Percentiles rank a stretch among this genome's conserved stretches.
Evolutionary conservation across 2,329 filamentous ascomycete genomes (phyloP).

Genomic region (Biscogniauxia sp.): DNA sequence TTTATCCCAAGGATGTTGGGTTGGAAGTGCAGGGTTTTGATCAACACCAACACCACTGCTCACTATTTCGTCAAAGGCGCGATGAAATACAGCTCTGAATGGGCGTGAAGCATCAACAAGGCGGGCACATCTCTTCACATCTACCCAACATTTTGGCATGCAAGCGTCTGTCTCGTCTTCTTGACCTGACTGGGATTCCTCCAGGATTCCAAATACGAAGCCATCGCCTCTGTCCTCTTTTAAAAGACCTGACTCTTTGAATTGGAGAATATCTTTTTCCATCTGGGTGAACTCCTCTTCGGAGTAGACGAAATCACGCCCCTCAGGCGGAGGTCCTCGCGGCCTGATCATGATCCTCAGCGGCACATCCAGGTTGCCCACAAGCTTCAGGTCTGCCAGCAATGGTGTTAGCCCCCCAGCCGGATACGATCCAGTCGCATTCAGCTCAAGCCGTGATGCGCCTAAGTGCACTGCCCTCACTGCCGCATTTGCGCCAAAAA

Average conservation of each 20-base stretch:
- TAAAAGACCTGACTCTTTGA: slow-evolving; percentile 40
- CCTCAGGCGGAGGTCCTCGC: slow-evolving; percentile 34
- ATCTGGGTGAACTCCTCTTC: slow-evolving; percentile 44
- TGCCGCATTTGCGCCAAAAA: slow-evolving; percentile 47
- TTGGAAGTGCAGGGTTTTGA: background rate
- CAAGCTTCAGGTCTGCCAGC: slow-evolving; percentile 35
- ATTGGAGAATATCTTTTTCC: slow-evolving; percentile 36
- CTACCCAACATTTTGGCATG: slow-evolving; percentile 30
- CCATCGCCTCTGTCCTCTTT: slow-evolving; percentile 45
- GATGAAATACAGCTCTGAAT: slow-evolving; percentile 51
- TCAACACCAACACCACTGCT: slow-evolving; percentile 12
- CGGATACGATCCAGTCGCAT: slow-evolving; percentile 48
- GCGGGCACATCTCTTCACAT: slow-evolving; percentile 37
- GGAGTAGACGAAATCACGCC: slow-evolving; percentile 49
- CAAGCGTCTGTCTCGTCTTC: background rate
- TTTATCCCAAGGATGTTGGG: slow-evolving; percentile 19
- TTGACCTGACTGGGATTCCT: slow-evolving; percentile 8
- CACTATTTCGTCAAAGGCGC: slow-evolving; percentile 53
- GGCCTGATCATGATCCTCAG: slow-evolving; percentile 57
- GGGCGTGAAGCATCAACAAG: slow-evolving; percentile 44
- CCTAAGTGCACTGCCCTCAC: slow-evolving; percentile 40
- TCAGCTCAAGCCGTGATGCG: slow-evolving; percentile 53
- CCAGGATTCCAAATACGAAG: slow-evolving; percentile 55
- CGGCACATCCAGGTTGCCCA: slow-evolving; percentile 32
- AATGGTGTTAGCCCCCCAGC: slow-evolving; percentile 52